These are phyloP conservation scores for Omphalea diandra DNA, from an alignment of 441 rosid genomes.

Conservation along the genomic window DNA sequence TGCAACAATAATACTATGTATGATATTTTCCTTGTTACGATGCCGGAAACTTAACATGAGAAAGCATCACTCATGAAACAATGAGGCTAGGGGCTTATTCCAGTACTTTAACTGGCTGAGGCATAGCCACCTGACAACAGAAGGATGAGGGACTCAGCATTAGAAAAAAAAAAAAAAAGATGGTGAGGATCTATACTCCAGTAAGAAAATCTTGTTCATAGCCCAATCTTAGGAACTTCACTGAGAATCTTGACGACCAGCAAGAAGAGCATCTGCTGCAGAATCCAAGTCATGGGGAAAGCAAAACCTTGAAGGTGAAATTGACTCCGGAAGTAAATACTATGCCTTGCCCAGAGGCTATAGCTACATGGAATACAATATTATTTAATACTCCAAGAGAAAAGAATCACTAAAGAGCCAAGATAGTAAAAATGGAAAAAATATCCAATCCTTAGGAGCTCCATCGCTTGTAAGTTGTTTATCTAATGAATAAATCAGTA, in stretches of 20 bases:
- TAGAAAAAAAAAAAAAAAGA: too few relatives aligned
- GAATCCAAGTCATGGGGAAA: slow-evolving; percentile 88
- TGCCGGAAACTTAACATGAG: not conserved
- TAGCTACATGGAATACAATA: not conserved
- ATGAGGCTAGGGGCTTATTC: too few relatives aligned
- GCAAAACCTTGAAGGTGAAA: slow-evolving; percentile 75
- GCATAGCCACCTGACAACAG: too few relatives aligned
- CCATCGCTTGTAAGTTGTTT: not conserved
- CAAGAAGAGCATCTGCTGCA: slow-evolving; percentile 73
- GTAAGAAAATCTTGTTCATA: not conserved
- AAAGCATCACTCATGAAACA: not conserved
- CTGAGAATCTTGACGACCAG: slow-evolving; percentile 34
- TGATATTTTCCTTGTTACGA: not conserved
- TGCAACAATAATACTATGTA: not conserved
- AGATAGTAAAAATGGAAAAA: slow-evolving; percentile 2
- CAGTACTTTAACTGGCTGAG: too few relatives aligned
- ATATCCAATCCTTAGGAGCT: slow-evolving; percentile 1
- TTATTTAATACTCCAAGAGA: not conserved
- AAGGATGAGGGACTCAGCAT: too few relatives aligned
- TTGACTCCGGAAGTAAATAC: not conserved
- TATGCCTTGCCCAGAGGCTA: not conserved
- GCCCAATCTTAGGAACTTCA: slow-evolving; percentile 5
- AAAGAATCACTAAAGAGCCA: slow-evolving; percentile 9
- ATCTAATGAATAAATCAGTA: slow-evolving; percentile 1
- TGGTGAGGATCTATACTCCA: not conserved